A percentile compares a stretch with the other conserved stretches of the same genome.
phyloP scores from a whole-genome alignment of 345 rosid genomes.

The Iberis pinnata region DNA sequence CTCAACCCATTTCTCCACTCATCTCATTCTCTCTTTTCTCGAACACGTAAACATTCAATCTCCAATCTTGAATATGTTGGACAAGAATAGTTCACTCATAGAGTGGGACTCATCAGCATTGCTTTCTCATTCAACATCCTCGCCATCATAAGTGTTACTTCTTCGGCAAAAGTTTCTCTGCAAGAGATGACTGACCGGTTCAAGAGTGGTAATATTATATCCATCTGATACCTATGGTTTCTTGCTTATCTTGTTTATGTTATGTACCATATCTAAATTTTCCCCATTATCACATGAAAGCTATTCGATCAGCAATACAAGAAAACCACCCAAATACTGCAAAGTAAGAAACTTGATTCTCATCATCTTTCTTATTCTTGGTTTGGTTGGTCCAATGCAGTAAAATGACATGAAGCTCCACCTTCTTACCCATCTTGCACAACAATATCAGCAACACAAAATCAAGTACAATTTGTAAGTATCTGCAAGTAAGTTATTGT shows the following conservation, averaged over 20 bases:
- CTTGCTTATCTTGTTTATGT: no score
- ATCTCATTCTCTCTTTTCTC: slow-evolving; percentile 45
- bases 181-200: slow-evolving; percentile 36
- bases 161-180: slow-evolving; percentile 29
- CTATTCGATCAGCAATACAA: slow-evolving; percentile 36
- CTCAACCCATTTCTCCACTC: slow-evolving; percentile 41
- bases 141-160: slow-evolving; percentile 57
- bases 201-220: slow-evolving; percentile 33
- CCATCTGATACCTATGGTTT: no score
- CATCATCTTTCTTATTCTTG: background rate
- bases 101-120: slow-evolving; percentile 49
- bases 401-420: slow-evolving; percentile 32
- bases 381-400: slow-evolving; percentile 36
- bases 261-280: slow-evolving; percentile 15
- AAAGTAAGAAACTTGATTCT: slow-evolving; percentile 32
- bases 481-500: no score
- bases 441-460: slow-evolving; percentile 26
- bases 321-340: slow-evolving; percentile 30
- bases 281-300: slow-evolving; percentile 21
- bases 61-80: slow-evolving; percentile 2
- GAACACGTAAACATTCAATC: slow-evolving; percentile 63
- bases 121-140: slow-evolving; percentile 36
- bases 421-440: slow-evolving; percentile 29
- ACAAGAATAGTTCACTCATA: background rate
- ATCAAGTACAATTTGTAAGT: no score